phyloP scores from a whole-genome alignment of 345 rosid genomes.

The Angophora floribunda region DNA sequence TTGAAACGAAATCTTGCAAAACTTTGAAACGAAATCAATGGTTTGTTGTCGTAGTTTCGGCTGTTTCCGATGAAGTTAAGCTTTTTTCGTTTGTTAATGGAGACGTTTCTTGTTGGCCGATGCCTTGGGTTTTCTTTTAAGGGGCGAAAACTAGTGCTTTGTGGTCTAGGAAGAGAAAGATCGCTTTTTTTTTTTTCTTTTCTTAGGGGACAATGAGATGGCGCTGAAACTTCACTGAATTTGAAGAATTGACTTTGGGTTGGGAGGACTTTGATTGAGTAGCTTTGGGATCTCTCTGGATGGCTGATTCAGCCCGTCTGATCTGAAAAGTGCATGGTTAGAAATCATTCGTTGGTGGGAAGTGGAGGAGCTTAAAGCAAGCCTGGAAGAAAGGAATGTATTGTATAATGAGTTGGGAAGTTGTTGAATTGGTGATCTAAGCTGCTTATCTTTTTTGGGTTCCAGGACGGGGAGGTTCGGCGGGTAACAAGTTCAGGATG shows the following conservation, averaged over 20 bases:
- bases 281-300: neutral
- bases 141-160: neutral
- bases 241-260: neutral
- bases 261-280: neutral
- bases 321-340: neutral
- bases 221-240: neutral
- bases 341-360: neutral
- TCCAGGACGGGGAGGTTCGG: slow-evolving; percentile 62
- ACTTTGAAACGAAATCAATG: neutral
- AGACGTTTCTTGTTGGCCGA: accelerated
- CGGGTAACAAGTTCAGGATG: slow-evolving; percentile 79
- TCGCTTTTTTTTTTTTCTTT: neutral
- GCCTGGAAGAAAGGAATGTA: neutral
- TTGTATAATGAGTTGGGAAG: neutral
- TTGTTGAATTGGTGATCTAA: neutral
- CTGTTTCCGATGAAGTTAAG: neutral
- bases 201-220: neutral
- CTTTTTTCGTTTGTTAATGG: accelerated
- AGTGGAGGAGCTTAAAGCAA: neutral
- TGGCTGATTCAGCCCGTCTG: neutral
- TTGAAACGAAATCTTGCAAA: neutral
- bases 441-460: neutral
- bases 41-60: neutral
- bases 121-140: accelerated
- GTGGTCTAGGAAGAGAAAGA: neutral